These are phyloP conservation scores for Chlamydomonas sp. DNA, from an alignment of 139 green algal genomes.

Conservation along the genomic window DNA sequence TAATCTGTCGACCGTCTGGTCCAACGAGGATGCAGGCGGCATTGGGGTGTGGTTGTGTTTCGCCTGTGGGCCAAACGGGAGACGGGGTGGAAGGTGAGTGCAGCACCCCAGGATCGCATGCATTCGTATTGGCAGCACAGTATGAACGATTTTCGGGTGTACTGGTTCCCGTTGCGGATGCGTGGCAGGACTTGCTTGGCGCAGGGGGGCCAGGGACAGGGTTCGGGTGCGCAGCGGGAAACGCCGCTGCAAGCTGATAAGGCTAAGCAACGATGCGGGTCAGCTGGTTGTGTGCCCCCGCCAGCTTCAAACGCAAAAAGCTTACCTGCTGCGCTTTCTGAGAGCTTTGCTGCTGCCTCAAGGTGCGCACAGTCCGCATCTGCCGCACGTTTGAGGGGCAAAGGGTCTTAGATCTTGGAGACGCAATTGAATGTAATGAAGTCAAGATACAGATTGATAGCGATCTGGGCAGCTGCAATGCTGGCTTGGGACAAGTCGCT, in stretches of 20 bases:
- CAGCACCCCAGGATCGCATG: not conserved
- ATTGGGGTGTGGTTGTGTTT: conserved; percentile 87
- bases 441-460: not conserved
- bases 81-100: not conserved
- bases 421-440: not conserved
- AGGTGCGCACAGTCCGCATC: conserved; percentile 9
- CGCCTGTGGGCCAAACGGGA: conserved; percentile 38
- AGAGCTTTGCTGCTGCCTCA: conserved; percentile 18
- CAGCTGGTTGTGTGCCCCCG: no score
- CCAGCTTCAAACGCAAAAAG: not conserved
- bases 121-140: not conserved
- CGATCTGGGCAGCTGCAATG: not conserved
- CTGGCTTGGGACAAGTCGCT: no score
- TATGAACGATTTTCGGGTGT: not conserved
- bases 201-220: no score
- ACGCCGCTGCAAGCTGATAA: not conserved
- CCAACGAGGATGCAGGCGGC: conserved; percentile 77
- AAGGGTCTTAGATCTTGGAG: not conserved
- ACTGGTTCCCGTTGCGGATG: not conserved
- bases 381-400: not conserved
- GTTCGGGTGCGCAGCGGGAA: not conserved
- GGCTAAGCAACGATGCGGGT: not conserved
- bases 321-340: not conserved
- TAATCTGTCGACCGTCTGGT: conserved; percentile 51
- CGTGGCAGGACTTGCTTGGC: no score